Percentiles rank a stretch among this genome's conserved stretches.
phyloP scores from a whole-genome alignment of 805 yeast species.

The Nakazawaea ambrosiae region DNA sequence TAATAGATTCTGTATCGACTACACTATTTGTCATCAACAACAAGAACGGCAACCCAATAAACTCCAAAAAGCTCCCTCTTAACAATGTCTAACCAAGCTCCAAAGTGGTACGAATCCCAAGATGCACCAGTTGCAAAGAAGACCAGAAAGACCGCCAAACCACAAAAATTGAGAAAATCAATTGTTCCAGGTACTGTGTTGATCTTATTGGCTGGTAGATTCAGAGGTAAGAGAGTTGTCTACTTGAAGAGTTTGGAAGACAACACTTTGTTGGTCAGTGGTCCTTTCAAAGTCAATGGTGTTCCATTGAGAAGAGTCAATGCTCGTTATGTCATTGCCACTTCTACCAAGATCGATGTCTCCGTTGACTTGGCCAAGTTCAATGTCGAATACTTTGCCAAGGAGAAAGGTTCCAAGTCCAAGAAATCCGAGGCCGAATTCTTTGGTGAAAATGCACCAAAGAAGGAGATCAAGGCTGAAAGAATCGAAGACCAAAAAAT shows the following conservation, averaged over 20 bases:
- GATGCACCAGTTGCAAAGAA: constrained; percentile 82
- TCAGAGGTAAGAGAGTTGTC: constrained; percentile 99
- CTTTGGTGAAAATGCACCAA: constrained; percentile 70
- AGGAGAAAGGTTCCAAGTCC: constrained; percentile 80
- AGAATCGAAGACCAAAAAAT: constrained; percentile 95
- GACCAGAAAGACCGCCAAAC: constrained; percentile 86
- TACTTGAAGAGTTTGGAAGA: constrained; percentile 95
- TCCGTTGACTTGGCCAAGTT: constrained; percentile 83
- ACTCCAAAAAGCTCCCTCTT: too few relatives aligned
- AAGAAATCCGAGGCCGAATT: constrained; percentile 88
- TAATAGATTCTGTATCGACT: neutral
- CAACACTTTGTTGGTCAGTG: constrained; percentile 93
- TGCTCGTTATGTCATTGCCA: constrained; percentile 97
- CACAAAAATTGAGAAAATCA: constrained; percentile 93
- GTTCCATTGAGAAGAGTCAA: constrained; percentile 99
- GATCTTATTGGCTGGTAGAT: constrained; percentile 96
- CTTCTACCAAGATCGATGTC: constrained; percentile 86
- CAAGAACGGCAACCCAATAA: too few relatives aligned
- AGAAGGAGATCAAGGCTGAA: constrained; percentile 85
- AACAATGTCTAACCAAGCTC: constrained; percentile 18
- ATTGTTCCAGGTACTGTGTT: constrained; percentile 97
- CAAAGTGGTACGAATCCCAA: constrained; percentile 94
- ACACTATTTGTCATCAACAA: too few relatives aligned
- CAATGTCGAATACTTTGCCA: constrained; percentile 92
- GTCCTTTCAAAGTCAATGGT: constrained; percentile 99